Base-by-base conservation (phyloP, 108 stramenopile species). In the Fistulifera solaris region DNA sequence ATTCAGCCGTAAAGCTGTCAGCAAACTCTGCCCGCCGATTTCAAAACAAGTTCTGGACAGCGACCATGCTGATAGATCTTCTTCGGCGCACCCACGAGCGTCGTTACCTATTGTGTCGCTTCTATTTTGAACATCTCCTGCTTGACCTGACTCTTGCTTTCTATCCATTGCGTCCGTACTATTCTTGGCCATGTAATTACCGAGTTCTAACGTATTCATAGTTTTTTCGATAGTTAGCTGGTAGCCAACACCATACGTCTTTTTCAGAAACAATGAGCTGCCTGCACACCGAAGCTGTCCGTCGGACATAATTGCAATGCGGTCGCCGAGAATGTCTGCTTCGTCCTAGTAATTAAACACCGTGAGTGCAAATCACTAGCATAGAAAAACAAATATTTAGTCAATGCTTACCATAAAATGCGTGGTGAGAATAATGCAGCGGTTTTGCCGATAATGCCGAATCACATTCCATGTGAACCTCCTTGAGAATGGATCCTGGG, bases 251-350 rank as follows among this genome's bases (percentile, higher is more conserved):
- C 97, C 95, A 52, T 90, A 98, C 22, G 61, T 58, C 55, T 77
- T 88, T 73, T 96, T 98, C 38, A 99, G 70, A 56, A 96, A 96
- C 27, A 98, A 63, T 44, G 93, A 63, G 35, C 78, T 79, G 18
- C 98, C 98, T 1, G 67, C 42, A 51, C 94, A 95, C 47, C 86
- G 61, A 1, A 99, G 80, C 13, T 63, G 76, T 0, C 98, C 98
- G 52, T 94, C 81, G 0, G 92, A 64, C 93, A 99, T 95, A 58
- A 99, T 96, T 25, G 93, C 94, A 18, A 98, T 93, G 28, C 95
- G 59, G 67, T 99, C 96, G 11, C 96, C 65, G 68, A 91, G 80
- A 77, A 90, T 77, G 73, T 85, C 70, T 67, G 94, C 59, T 82
- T 86, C 26, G 81, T 84, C 38, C 31, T 35, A 8, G 8, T 8